Base-by-base conservation (phyloP, 331 rosid species). In the Pyrus hybrid region DNA sequence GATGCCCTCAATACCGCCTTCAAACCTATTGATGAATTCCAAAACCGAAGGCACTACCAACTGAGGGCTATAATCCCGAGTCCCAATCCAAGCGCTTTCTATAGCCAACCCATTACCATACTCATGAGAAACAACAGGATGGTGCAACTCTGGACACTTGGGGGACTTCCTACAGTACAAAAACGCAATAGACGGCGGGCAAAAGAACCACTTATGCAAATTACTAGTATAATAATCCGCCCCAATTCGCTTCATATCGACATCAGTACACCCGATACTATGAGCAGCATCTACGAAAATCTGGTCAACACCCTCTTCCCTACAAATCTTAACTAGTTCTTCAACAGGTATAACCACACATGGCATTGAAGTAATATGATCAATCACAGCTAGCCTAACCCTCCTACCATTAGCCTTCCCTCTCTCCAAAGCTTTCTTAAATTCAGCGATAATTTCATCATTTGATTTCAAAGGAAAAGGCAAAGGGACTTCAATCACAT, bases 61-160 rank as follows among this genome's bases (percentile, higher is more conserved):
- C 13, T 92, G 97, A 13, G 99, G 73, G 78, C 99, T 95, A 51
- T 95, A 95, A 71, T 95, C 99, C 83, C 99, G 84, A 0, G 99
- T 95, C 63, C 99, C 99, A 82, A 92, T 90, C 97, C 99, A 95
- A 77, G 97, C 89, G 81, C 99, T 95, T 81, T 95, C 99, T 32
- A 84, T 68, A n/a, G 97, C 91, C 85, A 95, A 84, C 3, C 99
- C 99, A 71, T 89, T 92, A 8, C 99, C 99, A 75, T 92, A 95
- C 86, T 95, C 99, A 62, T 92, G 87, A 32, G 99, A 92, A 57
- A 95, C 99, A 25, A 95, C 97, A 3, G 97, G 97, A 60, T 95
- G 99, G 60, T 95, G 99, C 88, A 92, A 78, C 28, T 84, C 92
- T 63, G 83, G 66, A 45, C 66, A 35, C 71, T 71, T 70, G 4